These are phyloP conservation scores for Cornus kousa DNA, from an alignment of 148 eudicot genomes.

Conservation along the genomic window DNA sequence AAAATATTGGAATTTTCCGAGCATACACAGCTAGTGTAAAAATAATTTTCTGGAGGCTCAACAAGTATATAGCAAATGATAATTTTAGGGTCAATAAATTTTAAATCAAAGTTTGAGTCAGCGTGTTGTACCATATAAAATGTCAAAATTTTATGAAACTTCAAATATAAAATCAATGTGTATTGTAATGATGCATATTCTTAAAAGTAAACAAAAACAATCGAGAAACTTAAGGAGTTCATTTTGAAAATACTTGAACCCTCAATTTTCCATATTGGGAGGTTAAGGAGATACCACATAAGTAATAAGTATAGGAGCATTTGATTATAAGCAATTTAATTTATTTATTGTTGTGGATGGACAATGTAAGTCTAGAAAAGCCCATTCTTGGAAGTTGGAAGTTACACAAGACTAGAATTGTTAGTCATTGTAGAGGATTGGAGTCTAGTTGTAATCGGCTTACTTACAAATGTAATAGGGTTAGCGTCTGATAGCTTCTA, in stretches of 20 bases:
- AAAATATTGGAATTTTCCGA: background rate
- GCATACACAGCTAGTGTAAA: background rate
- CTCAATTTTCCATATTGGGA: background rate
- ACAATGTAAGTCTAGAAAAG: too few species aligned
- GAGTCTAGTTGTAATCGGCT: too few species aligned
- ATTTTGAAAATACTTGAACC: background rate
- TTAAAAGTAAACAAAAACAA: background rate
- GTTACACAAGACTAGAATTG: too few species aligned
- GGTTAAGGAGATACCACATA: too few species aligned
- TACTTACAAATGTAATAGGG: too few species aligned
- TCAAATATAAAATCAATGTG: background rate
- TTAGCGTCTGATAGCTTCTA: too few species aligned
- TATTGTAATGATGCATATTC: background rate
- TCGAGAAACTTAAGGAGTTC: background rate
- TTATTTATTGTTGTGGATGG: too few species aligned
- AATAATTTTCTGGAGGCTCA: background rate
- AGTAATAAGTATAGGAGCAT: too few species aligned
- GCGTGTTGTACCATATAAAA: background rate
- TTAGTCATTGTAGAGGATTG: too few species aligned
- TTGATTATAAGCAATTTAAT: too few species aligned
- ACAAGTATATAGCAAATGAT: background rate
- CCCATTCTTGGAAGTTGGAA: too few species aligned
- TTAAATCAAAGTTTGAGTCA: background rate
- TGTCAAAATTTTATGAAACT: background rate
- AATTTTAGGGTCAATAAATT: background rate